These are phyloP conservation scores for Xylaria grammica DNA, from an alignment of 495 filamentous ascomycete species.

Conservation along the genomic window DNA sequence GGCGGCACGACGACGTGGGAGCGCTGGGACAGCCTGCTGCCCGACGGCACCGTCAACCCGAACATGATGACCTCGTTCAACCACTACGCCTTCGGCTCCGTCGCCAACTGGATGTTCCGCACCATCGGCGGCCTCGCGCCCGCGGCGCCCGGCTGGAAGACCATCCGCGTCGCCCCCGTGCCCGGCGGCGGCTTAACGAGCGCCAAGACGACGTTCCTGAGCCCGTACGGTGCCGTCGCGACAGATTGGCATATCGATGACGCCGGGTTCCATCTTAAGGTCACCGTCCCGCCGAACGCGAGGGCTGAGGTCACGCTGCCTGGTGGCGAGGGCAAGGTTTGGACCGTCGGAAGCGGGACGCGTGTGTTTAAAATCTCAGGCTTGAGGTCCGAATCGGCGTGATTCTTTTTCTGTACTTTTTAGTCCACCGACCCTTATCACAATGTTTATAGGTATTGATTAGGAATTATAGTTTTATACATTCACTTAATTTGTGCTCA, in stretches of 20 bases:
- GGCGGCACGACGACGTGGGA: conserved; percentile 62
- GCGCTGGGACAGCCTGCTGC: conserved; percentile 60
- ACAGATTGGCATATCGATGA: conserved; percentile 33
- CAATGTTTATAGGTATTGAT: no score
- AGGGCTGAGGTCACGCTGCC: conserved; percentile 31
- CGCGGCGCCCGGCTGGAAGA: conserved; percentile 44
- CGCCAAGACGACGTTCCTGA: conserved; percentile 38
- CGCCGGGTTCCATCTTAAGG: conserved; percentile 29
- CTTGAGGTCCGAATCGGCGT: no score
- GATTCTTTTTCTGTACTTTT: no score
- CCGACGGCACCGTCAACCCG: conserved; percentile 55
- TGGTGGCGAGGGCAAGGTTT: conserved; percentile 7
- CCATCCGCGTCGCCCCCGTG: conserved; percentile 29
- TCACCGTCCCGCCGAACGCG: conserved; percentile 39
- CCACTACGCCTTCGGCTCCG: conserved; percentile 41
- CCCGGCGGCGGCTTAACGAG: conserved; percentile 38
- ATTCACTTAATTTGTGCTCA: no score
- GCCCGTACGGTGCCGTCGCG: conserved; percentile 32
- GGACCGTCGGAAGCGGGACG: conserved; percentile 17
- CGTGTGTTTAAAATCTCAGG: conserved; percentile 8
- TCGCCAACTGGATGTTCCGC: conserved; percentile 42
- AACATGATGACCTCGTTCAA: conserved; percentile 63
- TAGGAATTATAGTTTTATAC: no score
- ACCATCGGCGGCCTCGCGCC: conserved; percentile 39
- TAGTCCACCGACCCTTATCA: no score